Evolutionary conservation across 495 filamentous ascomycete species (phyloP), one percentile per base, ranked within the genome.

Genomic region (Hapsidospora chrysogenum): DNA sequence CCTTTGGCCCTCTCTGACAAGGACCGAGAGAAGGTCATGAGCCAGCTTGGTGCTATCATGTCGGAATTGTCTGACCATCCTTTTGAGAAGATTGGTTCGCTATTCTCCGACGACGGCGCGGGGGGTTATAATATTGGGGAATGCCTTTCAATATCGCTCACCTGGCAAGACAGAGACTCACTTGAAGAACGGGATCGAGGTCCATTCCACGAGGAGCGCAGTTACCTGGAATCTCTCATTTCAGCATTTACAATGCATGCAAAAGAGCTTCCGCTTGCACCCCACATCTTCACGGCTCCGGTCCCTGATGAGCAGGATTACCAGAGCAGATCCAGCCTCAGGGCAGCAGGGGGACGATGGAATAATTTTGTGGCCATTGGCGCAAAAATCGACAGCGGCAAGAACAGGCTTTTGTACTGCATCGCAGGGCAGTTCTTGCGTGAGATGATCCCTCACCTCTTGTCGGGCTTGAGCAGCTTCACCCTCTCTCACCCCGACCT

Each of bases 381-480:
- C 4, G 7, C 15, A 10, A 18, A 18, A 17, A 18, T 18, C 7
- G 31, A 33, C 8, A 7, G n/a, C 17, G 19, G 31, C 16, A 33
- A 33, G 18, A 33, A 33, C n/a, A 14, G 13, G 29, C 17, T 33
- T 6, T 20, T 18, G 6, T 36, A 36, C 34, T 36, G 34, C 21
- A 28, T 36, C 20, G 34, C 34, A 13, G 34, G 34, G 13, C 17
- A 36, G 34, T 29, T 36, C 13, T 13, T 26, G 34, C 34, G 14
- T 10, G 9, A 36, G 4, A 36, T 36, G 34, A 27, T 36, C 20
- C 34, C 34, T 15, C 5, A 7, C n/a, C 21, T 36, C 13, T 3
- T 13, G 8, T 36, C 20, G 7, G 13, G 9, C 18, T 9, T 19
- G 20, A 13, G 21, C 17, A 13, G 18, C 9, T 36, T 36, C 18